Evolutionary conservation across 305 asterid genomes (phyloP), one percentile per base, ranked within the genome.

Genomic region (Solanum hybrid): DNA sequence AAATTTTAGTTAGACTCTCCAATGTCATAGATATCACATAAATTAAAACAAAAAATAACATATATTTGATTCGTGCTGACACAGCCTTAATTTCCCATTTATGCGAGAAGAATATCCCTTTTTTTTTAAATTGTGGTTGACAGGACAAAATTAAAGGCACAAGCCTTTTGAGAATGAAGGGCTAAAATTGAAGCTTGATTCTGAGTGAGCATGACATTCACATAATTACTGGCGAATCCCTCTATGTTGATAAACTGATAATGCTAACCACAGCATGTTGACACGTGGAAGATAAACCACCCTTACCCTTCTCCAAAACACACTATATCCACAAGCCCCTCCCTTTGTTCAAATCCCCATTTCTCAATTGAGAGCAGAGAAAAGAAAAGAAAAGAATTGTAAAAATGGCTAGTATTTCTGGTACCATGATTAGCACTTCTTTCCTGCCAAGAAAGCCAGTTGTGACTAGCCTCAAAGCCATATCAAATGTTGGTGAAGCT

Each of bases 391-490:
- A 51, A 84, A 20, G 14, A 32, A 61, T 7, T 61, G 26, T 61
- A 12, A 17, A 57, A 90, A 95, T 95, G 95, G 95, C 96, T 41
- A 87, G 93, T 76, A 89, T 94, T 92, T 89, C 96, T 31, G 61
- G 93, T 90, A 91, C 96, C 90, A 89, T 95, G 94, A 90, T 94
- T 90, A 86, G 92, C 93, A 93, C 95, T 76, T 92, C 95, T 83
- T 87, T 95, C 94, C 93, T 95, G 27, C 94, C 94, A 27, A 92
- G 90, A 89, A 94, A 92, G 79, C 94, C 93, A 26, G 87, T 32
- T 24, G 90, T 65, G 34, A 80, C 90, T 37, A 90, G 86, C 93
- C 93, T 93, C 70, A 88, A 94, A 0, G 89, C 95, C 26, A 92
- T 92, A 90, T 92, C 95, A 7, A 90, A 57, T 41, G 57, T 83